These are phyloP conservation scores for Globisporangium echinulatum DNA, from an alignment of 352 stramenopile species.

Conservation along the genomic window DNA sequence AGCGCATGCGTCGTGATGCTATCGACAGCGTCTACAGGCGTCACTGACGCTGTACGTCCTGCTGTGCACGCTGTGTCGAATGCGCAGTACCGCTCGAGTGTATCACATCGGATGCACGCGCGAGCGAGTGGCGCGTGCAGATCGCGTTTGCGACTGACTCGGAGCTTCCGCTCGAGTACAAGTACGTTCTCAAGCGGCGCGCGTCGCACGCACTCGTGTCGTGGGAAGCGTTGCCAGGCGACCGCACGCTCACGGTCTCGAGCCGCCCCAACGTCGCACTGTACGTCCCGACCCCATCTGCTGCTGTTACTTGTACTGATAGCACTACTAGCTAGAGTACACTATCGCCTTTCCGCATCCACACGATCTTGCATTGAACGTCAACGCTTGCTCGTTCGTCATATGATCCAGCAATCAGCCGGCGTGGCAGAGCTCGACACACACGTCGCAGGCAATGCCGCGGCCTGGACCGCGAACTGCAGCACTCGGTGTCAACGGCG, in stretches of 20 bases:
- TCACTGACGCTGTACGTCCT: too few relatives aligned
- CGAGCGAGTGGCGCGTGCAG: constrained; percentile 33
- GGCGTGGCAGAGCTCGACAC: constrained; percentile 54
- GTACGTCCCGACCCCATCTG: constrained; percentile 23
- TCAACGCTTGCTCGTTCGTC: neutral
- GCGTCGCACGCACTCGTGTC: constrained; percentile 35
- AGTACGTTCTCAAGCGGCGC: constrained; percentile 57
- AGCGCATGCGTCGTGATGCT: too few relatives aligned
- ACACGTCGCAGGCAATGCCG: constrained; percentile 24
- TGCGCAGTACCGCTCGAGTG: constrained; percentile 40
- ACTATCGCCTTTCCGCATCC: too few relatives aligned
- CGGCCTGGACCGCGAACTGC: constrained; percentile 32
- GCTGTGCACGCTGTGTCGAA: too few relatives aligned
- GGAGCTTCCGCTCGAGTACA: constrained; percentile 57
- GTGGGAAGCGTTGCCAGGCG: constrained; percentile 70
- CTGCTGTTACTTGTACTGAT: neutral
- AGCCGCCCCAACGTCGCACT: constrained; percentile 39
- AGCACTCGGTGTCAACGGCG: constrained; percentile 56
- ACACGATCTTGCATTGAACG: neutral
- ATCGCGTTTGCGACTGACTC: constrained; percentile 19
- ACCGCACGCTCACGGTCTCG: constrained; percentile 48
- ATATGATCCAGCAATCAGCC: constrained; percentile 19
- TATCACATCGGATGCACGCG: constrained; percentile 15
- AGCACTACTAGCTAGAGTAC: too few relatives aligned
- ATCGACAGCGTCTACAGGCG: too few relatives aligned